Evolutionary conservation across 2,329 filamentous ascomycete genomes (phyloP), one percentile per base, ranked within the genome.

Genomic region (Coniochaeta hoffmannii): DNA sequence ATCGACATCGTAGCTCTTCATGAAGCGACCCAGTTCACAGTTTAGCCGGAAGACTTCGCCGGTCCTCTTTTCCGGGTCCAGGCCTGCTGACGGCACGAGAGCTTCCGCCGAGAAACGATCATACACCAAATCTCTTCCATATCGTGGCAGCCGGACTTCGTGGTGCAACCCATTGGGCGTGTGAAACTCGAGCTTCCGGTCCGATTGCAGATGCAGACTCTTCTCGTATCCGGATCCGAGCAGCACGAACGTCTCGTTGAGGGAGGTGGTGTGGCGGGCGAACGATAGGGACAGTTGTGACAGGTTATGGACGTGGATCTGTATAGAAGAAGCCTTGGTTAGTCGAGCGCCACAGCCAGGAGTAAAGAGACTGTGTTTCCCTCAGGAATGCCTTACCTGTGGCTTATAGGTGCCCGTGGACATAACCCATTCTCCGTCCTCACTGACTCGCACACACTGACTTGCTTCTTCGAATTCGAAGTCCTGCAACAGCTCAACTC

Each of bases 391-490:
- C 58, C 60, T 36, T 61, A 66, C 62, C 34, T 53, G 62, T 32
- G 68, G 76, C 70, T 78, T 83, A 70, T 84, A 87, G 54, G 83
- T 86, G 75, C 90, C 91, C 53, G 92, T 95, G 65, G 89, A 95
- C 89, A 97, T 94, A 38, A 94, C 85, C 92, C 94, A 99, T 68
- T 97, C 87, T 51, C 93, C 93, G 81, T 99, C 94, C 57, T 96
- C 92, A 64, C 90, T 96, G 60, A 94, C 83, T 52, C 90, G 83
- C 60, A 99, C 84, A 68, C 93, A 97, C 62, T 87, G 84, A 68
- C 91, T 96, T 38, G 95, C 93, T 73, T 96, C 92, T 65, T 53
- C 50, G 11, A 53, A 53, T 19, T 95, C 92, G 70, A 99, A 99
- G 68, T 99, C 94, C 66, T 99, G 94, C 35, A 99, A 81, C 56